Evolutionary conservation across 257 asterid species (phyloP).

Genomic region (Petunia secreta): DNA sequence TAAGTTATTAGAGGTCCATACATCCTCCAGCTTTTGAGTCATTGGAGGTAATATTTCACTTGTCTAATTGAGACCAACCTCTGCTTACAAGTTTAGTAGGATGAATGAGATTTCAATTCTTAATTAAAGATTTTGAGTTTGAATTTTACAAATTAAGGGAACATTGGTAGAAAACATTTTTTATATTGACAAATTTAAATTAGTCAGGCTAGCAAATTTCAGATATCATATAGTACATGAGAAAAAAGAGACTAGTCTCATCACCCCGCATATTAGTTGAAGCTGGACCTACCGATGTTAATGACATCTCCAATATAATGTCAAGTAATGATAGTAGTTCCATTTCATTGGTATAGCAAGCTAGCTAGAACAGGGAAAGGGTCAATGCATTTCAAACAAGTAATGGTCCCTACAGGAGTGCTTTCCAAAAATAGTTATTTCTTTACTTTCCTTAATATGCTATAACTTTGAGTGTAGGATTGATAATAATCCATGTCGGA

Average conservation of each 20-base stretch:
- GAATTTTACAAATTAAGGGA: not conserved
- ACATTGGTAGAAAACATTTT: too few relatives aligned
- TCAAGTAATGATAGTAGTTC: not conserved
- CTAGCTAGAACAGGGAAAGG: constrained; percentile 40
- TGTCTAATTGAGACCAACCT: not conserved
- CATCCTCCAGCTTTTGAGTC: constrained; percentile 3
- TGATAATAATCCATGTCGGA: not conserved
- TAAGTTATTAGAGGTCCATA: not conserved
- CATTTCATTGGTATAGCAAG: not conserved
- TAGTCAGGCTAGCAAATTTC: not conserved
- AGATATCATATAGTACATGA: not conserved
- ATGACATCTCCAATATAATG: constrained; percentile 19
- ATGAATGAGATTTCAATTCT: too few relatives aligned
- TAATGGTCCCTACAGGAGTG: constrained; percentile 67
- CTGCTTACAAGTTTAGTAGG: too few relatives aligned
- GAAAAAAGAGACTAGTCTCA: too few relatives aligned
- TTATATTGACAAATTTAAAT: not conserved
- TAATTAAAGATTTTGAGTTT: not conserved
- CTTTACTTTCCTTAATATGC: not conserved
- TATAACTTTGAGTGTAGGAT: not conserved
- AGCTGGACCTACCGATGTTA: not conserved
- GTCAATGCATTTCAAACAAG: constrained; percentile 42
- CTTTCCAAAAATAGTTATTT: constrained; percentile 55
- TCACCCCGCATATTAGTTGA: not conserved
- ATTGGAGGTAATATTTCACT: not conserved